Percentiles rank a stretch among this genome's conserved stretches.
phyloP scores from a whole-genome alignment of 1,284 basidiomycete species.

The Kalmanozyma brasiliensis region DNA sequence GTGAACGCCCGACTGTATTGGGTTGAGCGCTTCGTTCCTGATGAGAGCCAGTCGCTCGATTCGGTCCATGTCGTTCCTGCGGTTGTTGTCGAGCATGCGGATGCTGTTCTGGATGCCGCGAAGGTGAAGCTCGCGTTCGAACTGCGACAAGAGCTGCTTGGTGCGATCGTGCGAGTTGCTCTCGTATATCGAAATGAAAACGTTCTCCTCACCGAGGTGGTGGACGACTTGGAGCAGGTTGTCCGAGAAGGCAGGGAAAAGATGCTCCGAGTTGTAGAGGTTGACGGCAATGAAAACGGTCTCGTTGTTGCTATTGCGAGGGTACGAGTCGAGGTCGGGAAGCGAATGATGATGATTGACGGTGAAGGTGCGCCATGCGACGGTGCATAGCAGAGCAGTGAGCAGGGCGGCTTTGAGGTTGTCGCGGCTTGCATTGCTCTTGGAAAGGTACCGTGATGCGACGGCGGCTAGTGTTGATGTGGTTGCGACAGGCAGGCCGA shows the following conservation, averaged over 20 bases:
- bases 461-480: constrained; percentile 9
- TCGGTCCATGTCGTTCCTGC: constrained; percentile 37
- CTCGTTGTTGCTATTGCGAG: constrained; percentile 3
- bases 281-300: constrained; percentile 52
- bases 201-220: constrained; percentile 71
- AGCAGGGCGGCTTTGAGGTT: constrained; percentile 23
- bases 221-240: constrained; percentile 38
- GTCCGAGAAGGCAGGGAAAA: constrained; percentile 49
- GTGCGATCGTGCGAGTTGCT: constrained; percentile 72
- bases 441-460: neutral
- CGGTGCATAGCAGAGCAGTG: constrained; percentile 8
- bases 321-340: neutral
- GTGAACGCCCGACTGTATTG: constrained; percentile 32
- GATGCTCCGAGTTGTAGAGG: constrained; percentile 52
- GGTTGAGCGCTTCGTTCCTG: constrained; percentile 51
- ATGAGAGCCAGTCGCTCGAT: constrained; percentile 51
- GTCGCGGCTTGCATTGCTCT: constrained; percentile 3
- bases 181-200: constrained; percentile 74
- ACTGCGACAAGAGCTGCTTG: constrained; percentile 68
- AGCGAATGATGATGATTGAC: constrained; percentile 15
- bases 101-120: constrained; percentile 29
- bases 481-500: constrained; percentile 21
- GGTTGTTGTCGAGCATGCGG: constrained; percentile 39
- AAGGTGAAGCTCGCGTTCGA: constrained; percentile 66
- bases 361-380: constrained; percentile 25